Evolutionary conservation across 1,284 basidiomycete genomes (phyloP), one percentile per base, ranked within the genome.

Genomic region (Austroboletus novae-zelandiae): DNA sequence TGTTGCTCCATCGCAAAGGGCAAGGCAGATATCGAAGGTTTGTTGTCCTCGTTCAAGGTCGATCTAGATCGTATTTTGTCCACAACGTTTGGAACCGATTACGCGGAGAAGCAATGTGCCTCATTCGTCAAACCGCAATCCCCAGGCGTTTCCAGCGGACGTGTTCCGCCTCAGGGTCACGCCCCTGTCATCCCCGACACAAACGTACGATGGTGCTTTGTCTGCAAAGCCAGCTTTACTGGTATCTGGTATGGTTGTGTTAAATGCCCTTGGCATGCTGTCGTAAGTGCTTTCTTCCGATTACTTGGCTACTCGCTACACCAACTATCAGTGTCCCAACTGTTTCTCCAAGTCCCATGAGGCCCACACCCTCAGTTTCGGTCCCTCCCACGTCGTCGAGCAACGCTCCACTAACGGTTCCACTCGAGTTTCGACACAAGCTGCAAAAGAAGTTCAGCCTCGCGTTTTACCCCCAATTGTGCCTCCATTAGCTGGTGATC

Each of bases 1-100:
- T 84, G 80, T 63, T 86, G 82, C 65, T 72, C 79, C 7, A 61
- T 80, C 10, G 59, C 73, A 5, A 70, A 79, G 50, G 74, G 73
- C 44, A 86, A 79, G 66, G 67, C 67, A 36, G 81, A 85, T 51
- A 69, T 88, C 25, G 72, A 79, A 55, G 52, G 53, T 0, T 68
- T 89, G 23, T 66, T 90, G 47, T 61, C 70, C 36, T 72, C 71
- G n/a, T 89, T 91, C 66, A 78, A 85, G 57, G 61, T 64, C 15
- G 80, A 88, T 54, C 68, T 89, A 27, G 76, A 83, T 47, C 60
- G 63, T 14, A 71, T 81, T 51, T 65, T 87, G 47, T 64, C 63
- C 29, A 71, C 66, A 47, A 73, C 75, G 2, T 78, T 85, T 48
- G 76, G 73, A 41, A 57, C 71, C 31, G 66, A 66, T 23, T 54